phyloP scores from a whole-genome alignment of 179 eudicot species.

The Dionaea muscipula region DNA sequence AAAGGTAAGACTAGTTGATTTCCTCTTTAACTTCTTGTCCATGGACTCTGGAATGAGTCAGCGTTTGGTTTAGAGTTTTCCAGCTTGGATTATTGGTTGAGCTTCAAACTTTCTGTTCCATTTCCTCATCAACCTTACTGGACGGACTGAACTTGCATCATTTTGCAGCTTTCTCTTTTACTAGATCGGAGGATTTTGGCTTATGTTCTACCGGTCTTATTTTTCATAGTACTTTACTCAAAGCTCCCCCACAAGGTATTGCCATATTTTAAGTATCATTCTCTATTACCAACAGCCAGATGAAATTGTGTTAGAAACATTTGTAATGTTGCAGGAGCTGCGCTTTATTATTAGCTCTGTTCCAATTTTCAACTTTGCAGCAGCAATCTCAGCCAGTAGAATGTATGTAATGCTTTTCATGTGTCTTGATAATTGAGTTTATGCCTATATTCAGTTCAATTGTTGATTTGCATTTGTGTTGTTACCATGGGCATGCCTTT shows the following conservation, averaged over 20 bases:
- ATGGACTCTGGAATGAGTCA: too few species aligned
- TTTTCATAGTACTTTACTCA: slow-evolving; percentile 67
- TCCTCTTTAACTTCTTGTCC: too few species aligned
- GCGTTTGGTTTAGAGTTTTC: too few species aligned
- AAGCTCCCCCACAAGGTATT: slow-evolving; percentile 97
- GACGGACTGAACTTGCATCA: not conserved
- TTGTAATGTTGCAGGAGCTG: slow-evolving; percentile 55
- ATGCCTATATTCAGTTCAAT: too few species aligned
- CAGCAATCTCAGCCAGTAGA: slow-evolving; percentile 86
- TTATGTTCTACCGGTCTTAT: slow-evolving; percentile 57
- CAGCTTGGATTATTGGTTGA: too few species aligned
- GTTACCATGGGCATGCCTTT: too few species aligned
- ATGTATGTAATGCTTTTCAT: slow-evolving; percentile 71
- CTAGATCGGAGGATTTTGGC: slow-evolving; percentile 68
- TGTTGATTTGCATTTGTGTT: too few species aligned
- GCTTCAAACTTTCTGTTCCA: not conserved
- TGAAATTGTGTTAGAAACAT: not conserved
- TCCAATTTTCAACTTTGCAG: slow-evolving; percentile 81
- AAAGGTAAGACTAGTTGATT: too few species aligned
- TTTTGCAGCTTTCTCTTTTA: slow-evolving; percentile 61
- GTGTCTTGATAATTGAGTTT: too few species aligned
- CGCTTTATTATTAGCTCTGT: slow-evolving; percentile 78
- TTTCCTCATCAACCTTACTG: slow-evolving; percentile 3
- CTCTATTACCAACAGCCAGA: not conserved
- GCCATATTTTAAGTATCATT: slow-evolving; percentile 1